Evolutionary conservation across 768 basidiomycete species (phyloP).

Genomic region (Lepiota brunneoincarnata): DNA sequence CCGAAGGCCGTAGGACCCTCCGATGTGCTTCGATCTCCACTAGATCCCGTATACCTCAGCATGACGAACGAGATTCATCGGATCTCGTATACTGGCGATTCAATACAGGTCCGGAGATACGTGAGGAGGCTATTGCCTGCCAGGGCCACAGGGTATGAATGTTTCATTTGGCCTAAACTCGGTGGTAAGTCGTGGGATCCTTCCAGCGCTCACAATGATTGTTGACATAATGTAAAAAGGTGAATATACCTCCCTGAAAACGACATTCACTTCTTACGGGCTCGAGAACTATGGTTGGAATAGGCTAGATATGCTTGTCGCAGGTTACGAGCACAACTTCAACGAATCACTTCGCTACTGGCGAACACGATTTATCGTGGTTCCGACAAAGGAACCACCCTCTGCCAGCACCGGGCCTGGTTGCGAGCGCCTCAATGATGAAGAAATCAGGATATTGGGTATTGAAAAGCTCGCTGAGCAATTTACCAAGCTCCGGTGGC

Average conservation of each 20-base stretch:
- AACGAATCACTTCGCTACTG: slow-evolving; percentile 87
- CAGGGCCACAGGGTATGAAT: slow-evolving; percentile 73
- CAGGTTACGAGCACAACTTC: slow-evolving; percentile 78
- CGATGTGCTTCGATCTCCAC: slow-evolving; percentile 56
- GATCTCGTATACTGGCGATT: slow-evolving; percentile 87
- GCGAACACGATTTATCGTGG: slow-evolving; percentile 91
- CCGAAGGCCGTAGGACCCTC: slow-evolving; percentile 64
- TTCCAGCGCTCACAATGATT: background rate
- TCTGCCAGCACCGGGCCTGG: slow-evolving; percentile 50
- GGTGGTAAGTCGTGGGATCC: slow-evolving; percentile 42
- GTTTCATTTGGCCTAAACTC: slow-evolving; percentile 91
- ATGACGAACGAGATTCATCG: slow-evolving; percentile 96
- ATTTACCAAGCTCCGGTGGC: slow-evolving; percentile 84
- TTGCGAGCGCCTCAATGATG: slow-evolving; percentile 78
- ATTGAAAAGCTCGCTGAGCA: slow-evolving; percentile 90
- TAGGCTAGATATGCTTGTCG: slow-evolving; percentile 84
- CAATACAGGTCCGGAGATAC: slow-evolving; percentile 85
- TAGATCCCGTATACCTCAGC: slow-evolving; percentile 82
- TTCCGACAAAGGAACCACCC: slow-evolving; percentile 78
- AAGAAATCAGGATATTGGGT: slow-evolving; percentile 85
- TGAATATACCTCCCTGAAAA: slow-evolving; percentile 78
- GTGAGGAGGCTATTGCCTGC: slow-evolving; percentile 69
- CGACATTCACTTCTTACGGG: slow-evolving; percentile 75
- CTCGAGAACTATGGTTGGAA: slow-evolving; percentile 88
- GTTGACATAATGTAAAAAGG: slow-evolving; percentile 26